phyloP scores from a whole-genome alignment of 1,284 basidiomycete species.

The Stereum hirsutum region DNA sequence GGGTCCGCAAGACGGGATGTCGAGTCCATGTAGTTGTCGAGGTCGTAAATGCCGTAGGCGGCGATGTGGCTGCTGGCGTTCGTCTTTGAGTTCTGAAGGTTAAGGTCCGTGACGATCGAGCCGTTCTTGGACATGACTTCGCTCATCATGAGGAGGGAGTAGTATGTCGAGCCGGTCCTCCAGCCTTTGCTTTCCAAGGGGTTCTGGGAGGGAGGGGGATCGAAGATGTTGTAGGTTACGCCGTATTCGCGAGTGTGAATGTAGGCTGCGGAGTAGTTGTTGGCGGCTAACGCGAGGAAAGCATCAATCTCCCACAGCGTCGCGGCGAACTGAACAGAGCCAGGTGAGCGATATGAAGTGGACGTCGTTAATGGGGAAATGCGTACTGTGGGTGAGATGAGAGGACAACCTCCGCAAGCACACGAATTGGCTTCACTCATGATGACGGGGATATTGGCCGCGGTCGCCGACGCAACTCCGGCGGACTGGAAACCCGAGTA shows the following conservation, averaged over 20 bases:
- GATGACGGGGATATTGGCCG: background rate
- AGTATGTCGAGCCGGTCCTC: slow-evolving; percentile 1
- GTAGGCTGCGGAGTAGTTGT: background rate
- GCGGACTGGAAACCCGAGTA: background rate
- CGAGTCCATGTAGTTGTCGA: too few relatives aligned
- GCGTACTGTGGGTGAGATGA: background rate
- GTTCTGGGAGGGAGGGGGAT: slow-evolving; percentile 9
- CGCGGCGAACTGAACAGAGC: background rate
- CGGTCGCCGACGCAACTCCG: background rate
- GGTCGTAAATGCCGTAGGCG: background rate
- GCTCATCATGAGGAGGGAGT: background rate
- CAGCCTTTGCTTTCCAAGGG: background rate
- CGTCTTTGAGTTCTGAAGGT: background rate
- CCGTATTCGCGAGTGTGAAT: background rate
- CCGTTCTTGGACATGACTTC: background rate
- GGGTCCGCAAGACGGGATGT: background rate
- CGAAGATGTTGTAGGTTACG: slow-evolving; percentile 1
- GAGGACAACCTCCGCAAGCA: slow-evolving; percentile 1
- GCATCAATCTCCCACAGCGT: background rate
- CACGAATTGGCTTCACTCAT: background rate
- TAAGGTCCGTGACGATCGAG: background rate
- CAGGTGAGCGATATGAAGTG: background rate
- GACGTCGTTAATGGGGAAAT: background rate
- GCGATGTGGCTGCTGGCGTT: background rate
- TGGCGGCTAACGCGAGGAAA: background rate